These are phyloP conservation scores for Pleurotus eryngii DNA, from an alignment of 768 basidiomycete genomes.

Conservation along the genomic window DNA sequence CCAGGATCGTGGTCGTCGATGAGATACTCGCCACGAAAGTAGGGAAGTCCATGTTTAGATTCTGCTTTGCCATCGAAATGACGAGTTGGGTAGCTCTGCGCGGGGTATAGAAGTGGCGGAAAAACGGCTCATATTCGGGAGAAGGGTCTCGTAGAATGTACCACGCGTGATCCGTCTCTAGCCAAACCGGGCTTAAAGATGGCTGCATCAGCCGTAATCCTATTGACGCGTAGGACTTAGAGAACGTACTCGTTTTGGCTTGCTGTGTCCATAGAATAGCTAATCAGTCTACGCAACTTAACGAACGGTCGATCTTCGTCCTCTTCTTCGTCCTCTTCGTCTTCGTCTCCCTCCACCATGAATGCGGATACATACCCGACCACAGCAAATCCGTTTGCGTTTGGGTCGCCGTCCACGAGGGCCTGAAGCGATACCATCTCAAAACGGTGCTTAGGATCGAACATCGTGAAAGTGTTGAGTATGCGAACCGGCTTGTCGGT, in stretches of 20 bases:
- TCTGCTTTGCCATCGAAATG: slow-evolving; percentile 28
- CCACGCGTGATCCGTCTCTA: slow-evolving; percentile 64
- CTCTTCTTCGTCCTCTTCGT: slow-evolving; percentile 58
- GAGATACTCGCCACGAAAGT: slow-evolving; percentile 34
- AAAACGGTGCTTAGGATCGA: slow-evolving; percentile 46
- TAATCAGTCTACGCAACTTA: slow-evolving; percentile 39
- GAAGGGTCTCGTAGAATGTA: slow-evolving; percentile 56
- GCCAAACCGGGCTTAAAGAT: slow-evolving; percentile 50
- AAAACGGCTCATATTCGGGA: slow-evolving; percentile 38
- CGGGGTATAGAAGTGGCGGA: slow-evolving; percentile 46
- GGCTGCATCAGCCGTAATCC: no score
- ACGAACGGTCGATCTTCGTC: slow-evolving; percentile 37
- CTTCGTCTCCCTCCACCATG: slow-evolving; percentile 50
- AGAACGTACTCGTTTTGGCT: slow-evolving; percentile 45
- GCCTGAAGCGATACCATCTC: slow-evolving; percentile 45
- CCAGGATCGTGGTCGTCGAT: slow-evolving; percentile 13
- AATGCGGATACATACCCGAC: slow-evolving; percentile 50
- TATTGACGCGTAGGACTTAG: background rate
- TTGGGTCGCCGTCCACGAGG: slow-evolving; percentile 41
- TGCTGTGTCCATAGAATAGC: slow-evolving; percentile 50
- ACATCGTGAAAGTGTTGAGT: slow-evolving; percentile 57
- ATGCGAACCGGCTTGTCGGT: slow-evolving; percentile 52
- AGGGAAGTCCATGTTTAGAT: slow-evolving; percentile 25
- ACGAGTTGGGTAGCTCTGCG: slow-evolving; percentile 51
- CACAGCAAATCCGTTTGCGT: slow-evolving; percentile 44